phyloP scores from a whole-genome alignment of 106 monocot species.

The Amphibolis antarctica region DNA sequence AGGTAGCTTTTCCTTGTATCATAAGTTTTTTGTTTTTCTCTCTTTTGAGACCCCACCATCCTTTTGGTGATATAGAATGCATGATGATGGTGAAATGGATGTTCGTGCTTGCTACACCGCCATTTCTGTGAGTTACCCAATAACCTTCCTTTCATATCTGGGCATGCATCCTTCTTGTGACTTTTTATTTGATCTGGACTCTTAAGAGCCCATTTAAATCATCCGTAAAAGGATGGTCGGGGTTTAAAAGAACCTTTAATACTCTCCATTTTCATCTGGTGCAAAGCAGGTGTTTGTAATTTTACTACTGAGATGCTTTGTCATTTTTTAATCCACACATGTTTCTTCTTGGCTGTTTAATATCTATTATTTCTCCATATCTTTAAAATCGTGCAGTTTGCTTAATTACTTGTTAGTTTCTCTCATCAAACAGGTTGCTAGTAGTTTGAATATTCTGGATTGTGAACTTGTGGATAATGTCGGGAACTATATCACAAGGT shows the following conservation, averaged over 20 bases:
- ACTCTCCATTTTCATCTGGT: no score
- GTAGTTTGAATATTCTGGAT: conserved; percentile 75
- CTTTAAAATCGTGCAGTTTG: conserved; percentile 3
- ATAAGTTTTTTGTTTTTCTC: background rate
- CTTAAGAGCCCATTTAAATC: no score
- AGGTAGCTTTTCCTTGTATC: background rate
- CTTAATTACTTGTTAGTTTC: conserved; percentile 7
- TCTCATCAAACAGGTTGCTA: conserved; percentile 50
- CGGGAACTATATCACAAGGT: conserved; percentile 80
- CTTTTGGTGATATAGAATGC: conserved; percentile 52
- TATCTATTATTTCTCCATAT: no score
- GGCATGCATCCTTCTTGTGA: background rate
- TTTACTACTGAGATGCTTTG: no score
- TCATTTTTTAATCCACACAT: no score
- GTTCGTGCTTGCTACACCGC: conserved; percentile 90
- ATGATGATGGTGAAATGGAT: conserved; percentile 90
- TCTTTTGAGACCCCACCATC: background rate
- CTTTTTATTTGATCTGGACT: background rate
- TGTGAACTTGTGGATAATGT: conserved; percentile 50
- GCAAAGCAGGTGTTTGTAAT: no score
- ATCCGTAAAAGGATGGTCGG: no score
- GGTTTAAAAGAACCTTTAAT: no score
- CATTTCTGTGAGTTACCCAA: conserved; percentile 60
- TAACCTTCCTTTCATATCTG: background rate
- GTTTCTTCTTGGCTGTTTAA: no score